Conservation (phyloP, 306 rosid species). For the Purshia tridentata region DNA sequence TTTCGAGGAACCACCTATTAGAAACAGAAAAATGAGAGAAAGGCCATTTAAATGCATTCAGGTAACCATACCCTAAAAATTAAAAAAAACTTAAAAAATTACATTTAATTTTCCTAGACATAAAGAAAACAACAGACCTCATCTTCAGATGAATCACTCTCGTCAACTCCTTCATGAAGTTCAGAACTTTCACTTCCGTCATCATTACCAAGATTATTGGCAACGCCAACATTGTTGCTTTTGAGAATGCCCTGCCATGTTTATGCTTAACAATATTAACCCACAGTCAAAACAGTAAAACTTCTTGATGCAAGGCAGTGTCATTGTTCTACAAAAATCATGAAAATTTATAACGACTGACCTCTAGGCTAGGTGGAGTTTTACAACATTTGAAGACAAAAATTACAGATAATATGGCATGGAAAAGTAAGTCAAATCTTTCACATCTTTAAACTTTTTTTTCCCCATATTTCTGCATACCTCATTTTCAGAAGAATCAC, state of each 20-base stretch:
- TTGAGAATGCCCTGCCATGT: constrained; percentile 45
- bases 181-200: constrained; percentile 45
- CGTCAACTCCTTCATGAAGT: constrained; percentile 43
- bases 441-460: background rate
- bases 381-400: background rate
- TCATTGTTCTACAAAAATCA: background rate
- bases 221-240: constrained; percentile 6
- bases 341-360: background rate
- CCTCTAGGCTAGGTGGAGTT: background rate
- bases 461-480: constrained; percentile 20
- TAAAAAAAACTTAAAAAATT: too few species aligned
- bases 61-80: constrained; percentile 6
- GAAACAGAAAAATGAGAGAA: constrained; percentile 10
- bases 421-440: background rate
- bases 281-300: background rate
- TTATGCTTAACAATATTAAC: constrained; percentile 17
- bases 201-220: constrained; percentile 29
- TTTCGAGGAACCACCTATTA: constrained; percentile 76
- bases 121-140: constrained; percentile 51
- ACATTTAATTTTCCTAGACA: background rate
- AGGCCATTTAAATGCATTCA: background rate
- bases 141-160: constrained; percentile 97
- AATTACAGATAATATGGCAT: background rate
- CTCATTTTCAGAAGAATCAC: constrained; percentile 40
- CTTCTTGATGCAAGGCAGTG: background rate